A percentile compares a stretch with the other conserved stretches of the same genome.
Conservation (phyloP, 345 rosid species). For the Salix caprea region DNA sequence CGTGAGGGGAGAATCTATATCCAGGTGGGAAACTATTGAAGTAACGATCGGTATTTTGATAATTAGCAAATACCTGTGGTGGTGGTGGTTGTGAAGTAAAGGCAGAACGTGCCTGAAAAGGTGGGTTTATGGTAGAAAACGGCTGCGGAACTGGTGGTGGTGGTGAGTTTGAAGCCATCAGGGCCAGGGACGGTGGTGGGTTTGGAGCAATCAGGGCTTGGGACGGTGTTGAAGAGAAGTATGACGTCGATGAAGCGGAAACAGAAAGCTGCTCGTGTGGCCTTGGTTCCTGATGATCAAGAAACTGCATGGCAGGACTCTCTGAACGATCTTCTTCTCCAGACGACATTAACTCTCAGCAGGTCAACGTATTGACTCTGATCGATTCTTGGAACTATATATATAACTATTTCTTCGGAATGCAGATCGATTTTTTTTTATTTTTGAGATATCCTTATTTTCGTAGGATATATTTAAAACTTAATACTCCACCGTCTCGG, state of each 20-base stretch:
- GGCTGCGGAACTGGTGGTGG: not conserved
- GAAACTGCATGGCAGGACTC: not conserved
- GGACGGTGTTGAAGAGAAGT: not conserved
- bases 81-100: not conserved
- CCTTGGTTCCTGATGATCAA: not conserved
- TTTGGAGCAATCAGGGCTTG: not conserved
- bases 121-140: not conserved
- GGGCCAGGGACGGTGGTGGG: not conserved
- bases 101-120: not conserved
- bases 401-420: no score
- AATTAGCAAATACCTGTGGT: not conserved
- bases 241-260: not conserved
- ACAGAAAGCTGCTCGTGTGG: not conserved
- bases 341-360: no score
- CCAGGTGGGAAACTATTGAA: conserved; percentile 10
- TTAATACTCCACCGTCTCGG: no score
- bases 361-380: no score
- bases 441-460: no score
- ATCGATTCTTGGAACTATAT: no score
- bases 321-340: no score
- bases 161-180: not conserved
- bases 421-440: no score
- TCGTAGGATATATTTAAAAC: no score
- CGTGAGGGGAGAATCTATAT: conserved; percentile 2
- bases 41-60: not conserved